A percentile compares a stretch with the other conserved stretches of the same genome.
Evolutionary conservation across 2,329 filamentous ascomycete species (phyloP).

Genomic region (Triangularia verruculosa): DNA sequence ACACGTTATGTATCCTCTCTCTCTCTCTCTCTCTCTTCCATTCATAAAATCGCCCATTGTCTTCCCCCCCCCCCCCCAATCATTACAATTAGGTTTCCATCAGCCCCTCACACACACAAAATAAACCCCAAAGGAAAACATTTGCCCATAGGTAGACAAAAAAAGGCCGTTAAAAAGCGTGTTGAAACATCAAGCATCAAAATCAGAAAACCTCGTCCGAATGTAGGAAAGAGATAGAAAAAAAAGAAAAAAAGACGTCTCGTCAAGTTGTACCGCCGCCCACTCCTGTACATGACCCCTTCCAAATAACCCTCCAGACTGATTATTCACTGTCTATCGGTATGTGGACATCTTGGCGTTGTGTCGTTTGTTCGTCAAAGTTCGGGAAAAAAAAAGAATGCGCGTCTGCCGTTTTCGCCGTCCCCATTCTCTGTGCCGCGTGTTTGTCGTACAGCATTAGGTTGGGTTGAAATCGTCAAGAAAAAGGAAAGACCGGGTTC

Average conservation of each 20-base stretch:
- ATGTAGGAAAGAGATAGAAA: not conserved
- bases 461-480: not conserved
- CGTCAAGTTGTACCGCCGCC: not conserved
- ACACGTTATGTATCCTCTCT: not conserved
- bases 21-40: not conserved
- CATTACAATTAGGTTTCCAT: not conserved
- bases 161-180: not conserved
- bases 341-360: no score
- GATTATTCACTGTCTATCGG: not conserved
- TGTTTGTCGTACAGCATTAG: slow-evolving; percentile 18
- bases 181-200: not conserved
- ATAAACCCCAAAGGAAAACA: not conserved
- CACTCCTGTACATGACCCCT: not conserved
- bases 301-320: not conserved
- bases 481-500: not conserved
- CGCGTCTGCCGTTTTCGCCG: not conserved
- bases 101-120: not conserved
- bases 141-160: not conserved
- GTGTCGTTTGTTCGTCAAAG: not conserved
- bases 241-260: not conserved
- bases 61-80: not conserved
- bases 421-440: not conserved
- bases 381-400: not conserved
- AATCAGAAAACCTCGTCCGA: not conserved
- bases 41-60: no score